phyloP scores from a whole-genome alignment of 352 stramenopile species.

The Phytophthora ramorum region DNA sequence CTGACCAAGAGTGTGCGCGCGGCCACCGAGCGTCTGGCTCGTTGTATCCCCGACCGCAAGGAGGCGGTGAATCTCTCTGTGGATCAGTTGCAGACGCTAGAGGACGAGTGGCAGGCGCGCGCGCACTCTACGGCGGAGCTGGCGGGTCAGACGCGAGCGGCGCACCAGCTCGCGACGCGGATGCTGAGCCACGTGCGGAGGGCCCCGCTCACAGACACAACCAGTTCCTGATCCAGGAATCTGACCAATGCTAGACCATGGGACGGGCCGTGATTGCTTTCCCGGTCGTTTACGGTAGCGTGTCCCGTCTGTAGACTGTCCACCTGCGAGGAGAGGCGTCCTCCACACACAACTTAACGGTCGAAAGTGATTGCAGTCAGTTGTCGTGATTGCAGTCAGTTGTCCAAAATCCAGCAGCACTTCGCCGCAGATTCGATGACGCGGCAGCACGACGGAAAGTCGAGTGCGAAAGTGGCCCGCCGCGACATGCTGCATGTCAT shows the following conservation, averaged over 20 bases:
- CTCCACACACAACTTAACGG: too few relatives aligned
- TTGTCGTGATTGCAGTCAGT: neutral
- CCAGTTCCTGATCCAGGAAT: neutral
- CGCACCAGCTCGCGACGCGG: constrained; percentile 18
- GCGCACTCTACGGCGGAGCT: constrained; percentile 25
- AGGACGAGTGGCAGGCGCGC: constrained; percentile 23
- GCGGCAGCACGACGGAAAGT: too few relatives aligned
- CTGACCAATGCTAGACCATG: too few relatives aligned
- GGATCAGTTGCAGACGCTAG: constrained; percentile 7
- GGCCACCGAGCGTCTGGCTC: constrained; percentile 18
- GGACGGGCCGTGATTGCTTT: too few relatives aligned
- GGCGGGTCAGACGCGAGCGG: constrained; percentile 17
- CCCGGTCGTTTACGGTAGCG: too few relatives aligned
- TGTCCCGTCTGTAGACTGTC: too few relatives aligned
- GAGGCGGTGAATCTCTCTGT: constrained; percentile 10
- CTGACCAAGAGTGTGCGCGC: constrained; percentile 13
- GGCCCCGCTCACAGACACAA: neutral
- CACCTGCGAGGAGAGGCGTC: too few relatives aligned
- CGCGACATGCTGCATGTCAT: constrained; percentile 9
- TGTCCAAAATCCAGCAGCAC: neutral
- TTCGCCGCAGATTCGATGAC: neutral
- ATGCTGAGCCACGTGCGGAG: constrained; percentile 19
- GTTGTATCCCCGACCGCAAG: constrained; percentile 2
- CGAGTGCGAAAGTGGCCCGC: too few relatives aligned
- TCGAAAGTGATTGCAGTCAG: too few relatives aligned